Evolutionary conservation across 257 asterid genomes (phyloP).

Genomic region (Solanum phureja): DNA sequence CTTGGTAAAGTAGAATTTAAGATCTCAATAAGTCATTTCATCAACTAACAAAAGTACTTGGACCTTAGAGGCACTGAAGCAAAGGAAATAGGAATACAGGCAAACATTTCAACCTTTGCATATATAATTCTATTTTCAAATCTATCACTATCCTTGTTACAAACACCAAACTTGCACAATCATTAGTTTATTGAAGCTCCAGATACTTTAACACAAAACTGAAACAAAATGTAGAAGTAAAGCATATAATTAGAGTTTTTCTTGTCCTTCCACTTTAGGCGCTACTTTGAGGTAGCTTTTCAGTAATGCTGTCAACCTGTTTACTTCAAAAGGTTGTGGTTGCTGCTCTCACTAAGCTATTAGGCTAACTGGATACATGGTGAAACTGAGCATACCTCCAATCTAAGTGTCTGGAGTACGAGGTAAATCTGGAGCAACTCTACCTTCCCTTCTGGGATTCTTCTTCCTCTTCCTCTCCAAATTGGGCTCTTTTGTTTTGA

Average conservation of each 20-base stretch:
- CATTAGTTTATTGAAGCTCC: not conserved
- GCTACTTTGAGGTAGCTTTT: not conserved
- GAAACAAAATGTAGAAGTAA: not conserved
- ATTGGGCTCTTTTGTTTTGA: constrained; percentile 71
- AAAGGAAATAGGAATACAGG: not conserved
- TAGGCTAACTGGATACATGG: not conserved
- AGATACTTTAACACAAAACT: not conserved
- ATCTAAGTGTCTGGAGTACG: constrained; percentile 33
- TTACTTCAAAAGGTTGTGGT: not conserved
- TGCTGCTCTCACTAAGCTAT: not conserved
- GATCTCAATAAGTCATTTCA: not conserved
- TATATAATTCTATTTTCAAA: not conserved
- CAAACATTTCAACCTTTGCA: not conserved
- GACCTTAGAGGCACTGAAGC: not conserved
- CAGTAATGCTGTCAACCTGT: not conserved
- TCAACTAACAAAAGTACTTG: not conserved
- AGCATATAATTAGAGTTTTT: not conserved
- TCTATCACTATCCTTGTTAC: not conserved
- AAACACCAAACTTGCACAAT: not conserved
- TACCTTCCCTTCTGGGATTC: constrained; percentile 35
- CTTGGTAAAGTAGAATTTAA: not conserved
- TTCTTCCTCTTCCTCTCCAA: constrained; percentile 73
- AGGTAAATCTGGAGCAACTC: constrained; percentile 24
- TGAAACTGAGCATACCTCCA: not conserved
- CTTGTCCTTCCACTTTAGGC: not conserved